Base-by-base conservation (phyloP, 129 eudicot genomes). In the Helianthus annuus region DNA sequence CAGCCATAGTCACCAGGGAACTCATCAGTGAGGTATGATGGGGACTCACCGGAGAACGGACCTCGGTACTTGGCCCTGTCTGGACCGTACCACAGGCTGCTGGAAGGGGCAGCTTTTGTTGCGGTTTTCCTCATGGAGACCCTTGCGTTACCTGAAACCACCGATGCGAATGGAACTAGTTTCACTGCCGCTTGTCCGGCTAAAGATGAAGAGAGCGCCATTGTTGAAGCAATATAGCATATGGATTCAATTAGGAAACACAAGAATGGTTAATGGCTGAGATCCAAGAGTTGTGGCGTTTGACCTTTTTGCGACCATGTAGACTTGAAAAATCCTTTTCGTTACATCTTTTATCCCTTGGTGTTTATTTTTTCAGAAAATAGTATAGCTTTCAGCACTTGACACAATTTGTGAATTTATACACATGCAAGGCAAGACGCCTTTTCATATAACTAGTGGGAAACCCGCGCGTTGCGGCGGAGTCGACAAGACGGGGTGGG, bases 1-100 rank as follows among this genome's bases (percentile, higher is more conserved):
- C 69, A 67, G 3, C 72, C 72, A 48, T 67, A 67, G 22, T 60
- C 66, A 13, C 66, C 66, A 6, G 66, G 46, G 66, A 60, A 60
- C 12, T 60, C 56, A 51, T 22, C 22, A 51, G 56, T 51, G 17
- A 51, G 56, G 56, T 51, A 51, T 51, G 22, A 51, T 3, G 56
- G 56, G 6, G 56, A 51, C 55, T 49, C 55, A 4, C 55, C 55
- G 8, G 55, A 49, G 17, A 49, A 49, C 5, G 55, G 55, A 49
- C 55, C 55, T 4, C 14, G 55, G 55, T 49, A 49, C 19, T 49
- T 49, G 55, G 14, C 55, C 19, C 55, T 49, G 55, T 49, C 19
- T 49, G 55, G 55, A 6, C 45, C 1, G 10, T 40, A 40, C 45
- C 45, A 40, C 9, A 10, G 45, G 45, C 45, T 40, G 45, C 55